A percentile compares a stretch with the other conserved stretches of the same genome.
Conservation (phyloP, 495 filamentous ascomycete genomes). For the Hamigera avellanea region DNA sequence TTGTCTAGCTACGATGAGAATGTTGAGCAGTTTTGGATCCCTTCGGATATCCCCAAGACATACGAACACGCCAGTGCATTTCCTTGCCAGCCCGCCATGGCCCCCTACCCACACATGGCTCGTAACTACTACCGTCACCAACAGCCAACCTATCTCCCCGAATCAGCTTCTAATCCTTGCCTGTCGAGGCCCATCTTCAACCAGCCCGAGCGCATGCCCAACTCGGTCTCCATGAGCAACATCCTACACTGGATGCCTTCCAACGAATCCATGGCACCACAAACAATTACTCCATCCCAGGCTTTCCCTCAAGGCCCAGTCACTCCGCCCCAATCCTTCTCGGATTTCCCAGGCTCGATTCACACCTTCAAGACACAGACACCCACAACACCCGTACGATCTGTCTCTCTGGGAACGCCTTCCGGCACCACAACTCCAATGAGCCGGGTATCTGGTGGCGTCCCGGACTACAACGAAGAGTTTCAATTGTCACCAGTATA, state of each 20-base stretch:
- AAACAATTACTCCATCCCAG: constrained; percentile 31
- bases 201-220: constrained; percentile 26
- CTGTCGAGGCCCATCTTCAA: constrained; percentile 34
- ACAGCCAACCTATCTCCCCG: constrained; percentile 24
- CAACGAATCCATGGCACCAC: constrained; percentile 24
- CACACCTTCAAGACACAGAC: constrained; percentile 29
- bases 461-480: constrained; percentile 27
- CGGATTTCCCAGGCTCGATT: constrained; percentile 27
- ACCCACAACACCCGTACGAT: constrained; percentile 30
- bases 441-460: constrained; percentile 25
- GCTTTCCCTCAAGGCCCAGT: constrained; percentile 20
- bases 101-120: constrained; percentile 26
- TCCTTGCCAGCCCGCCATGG: constrained; percentile 26
- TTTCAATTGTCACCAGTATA: constrained; percentile 27
- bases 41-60: constrained; percentile 27
- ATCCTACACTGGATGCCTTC: constrained; percentile 32
- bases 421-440: constrained; percentile 29
- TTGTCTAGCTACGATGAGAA: constrained; percentile 32
- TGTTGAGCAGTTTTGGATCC: constrained; percentile 33
- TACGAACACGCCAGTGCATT: constrained; percentile 22
- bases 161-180: constrained; percentile 32
- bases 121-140: constrained; percentile 28
- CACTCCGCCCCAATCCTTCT: constrained; percentile 31
- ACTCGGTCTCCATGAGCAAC: constrained; percentile 32
- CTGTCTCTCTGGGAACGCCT: constrained; percentile 26